These are phyloP conservation scores for Phytopythium helicoides DNA, from an alignment of 352 stramenopile species.

Conservation along the genomic window DNA sequence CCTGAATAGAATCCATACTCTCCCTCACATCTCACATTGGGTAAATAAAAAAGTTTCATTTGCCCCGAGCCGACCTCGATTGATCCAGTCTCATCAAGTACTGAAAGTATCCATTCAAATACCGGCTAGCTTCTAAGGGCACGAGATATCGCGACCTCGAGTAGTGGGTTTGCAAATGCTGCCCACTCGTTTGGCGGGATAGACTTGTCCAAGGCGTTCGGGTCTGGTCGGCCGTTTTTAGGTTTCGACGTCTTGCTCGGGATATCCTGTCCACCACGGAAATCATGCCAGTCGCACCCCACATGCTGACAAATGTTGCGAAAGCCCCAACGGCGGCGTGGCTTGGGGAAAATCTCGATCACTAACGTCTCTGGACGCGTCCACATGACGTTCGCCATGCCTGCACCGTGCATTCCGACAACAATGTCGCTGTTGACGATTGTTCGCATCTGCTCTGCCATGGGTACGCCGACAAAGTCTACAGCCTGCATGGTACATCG, in stretches of 20 bases:
- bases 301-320: conserved; percentile 43
- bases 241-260: conserved; percentile 8
- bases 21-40: too few relatives aligned
- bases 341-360: conserved; percentile 32
- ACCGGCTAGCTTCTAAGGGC: too few relatives aligned
- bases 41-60: too few relatives aligned
- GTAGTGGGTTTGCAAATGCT: too few relatives aligned
- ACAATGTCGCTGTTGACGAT: conserved; percentile 31
- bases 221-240: conserved; percentile 10
- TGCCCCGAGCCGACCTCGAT: too few relatives aligned
- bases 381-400: conserved; percentile 38
- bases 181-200: conserved; percentile 15
- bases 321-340: conserved; percentile 16
- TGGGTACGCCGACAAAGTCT: conserved; percentile 25
- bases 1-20: too few relatives aligned
- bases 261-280: conserved; percentile 41
- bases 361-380: conserved; percentile 23
- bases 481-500: conserved; percentile 21
- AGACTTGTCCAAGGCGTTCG: conserved; percentile 44
- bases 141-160: too few relatives aligned
- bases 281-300: conserved; percentile 60
- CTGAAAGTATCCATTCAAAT: too few relatives aligned
- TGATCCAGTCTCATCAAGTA: too few relatives aligned
- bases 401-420: conserved; percentile 43
- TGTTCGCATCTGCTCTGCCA: conserved; percentile 27